A percentile compares a stretch with the other conserved stretches of the same genome.
phyloP scores from a whole-genome alignment of 805 yeast species.

The Ogataea zsoltii region DNA sequence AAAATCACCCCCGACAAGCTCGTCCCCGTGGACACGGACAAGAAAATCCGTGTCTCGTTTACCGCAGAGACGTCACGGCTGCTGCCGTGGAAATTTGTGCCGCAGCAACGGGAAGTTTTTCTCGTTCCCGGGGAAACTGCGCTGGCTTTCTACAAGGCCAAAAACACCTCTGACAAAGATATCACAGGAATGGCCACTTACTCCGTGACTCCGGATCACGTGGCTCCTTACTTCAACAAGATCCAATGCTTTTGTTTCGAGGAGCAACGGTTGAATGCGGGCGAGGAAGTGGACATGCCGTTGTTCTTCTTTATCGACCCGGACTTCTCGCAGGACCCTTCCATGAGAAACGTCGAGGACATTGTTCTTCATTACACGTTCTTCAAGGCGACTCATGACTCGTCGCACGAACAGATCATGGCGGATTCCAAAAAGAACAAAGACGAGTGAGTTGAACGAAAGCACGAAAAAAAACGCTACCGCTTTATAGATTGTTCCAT shows the following conservation, averaged over 20 bases:
- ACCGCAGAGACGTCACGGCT: slow-evolving; percentile 90
- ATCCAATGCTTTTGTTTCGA: slow-evolving; percentile 98
- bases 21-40: slow-evolving; percentile 82
- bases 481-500: too few relatives aligned
- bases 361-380: slow-evolving; percentile 90
- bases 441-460: slow-evolving; percentile 3
- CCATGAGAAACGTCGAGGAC: slow-evolving; percentile 87
- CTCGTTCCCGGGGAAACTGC: slow-evolving; percentile 98
- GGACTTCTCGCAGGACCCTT: slow-evolving; percentile 89
- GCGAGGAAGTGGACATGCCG: slow-evolving; percentile 99
- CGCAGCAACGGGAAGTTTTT: slow-evolving; percentile 90
- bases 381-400: slow-evolving; percentile 57
- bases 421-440: slow-evolving; percentile 21
- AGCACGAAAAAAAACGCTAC: not conserved
- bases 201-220: slow-evolving; percentile 93
- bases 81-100: slow-evolving; percentile 92
- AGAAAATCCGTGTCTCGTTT: slow-evolving; percentile 79
- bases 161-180: slow-evolving; percentile 80
- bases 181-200: slow-evolving; percentile 98
- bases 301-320: slow-evolving; percentile 96
- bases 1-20: slow-evolving; percentile 85
- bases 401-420: slow-evolving; percentile 28
- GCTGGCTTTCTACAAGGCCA: slow-evolving; percentile 90
- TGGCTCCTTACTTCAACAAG: slow-evolving; percentile 94
- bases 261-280: slow-evolving; percentile 90